phyloP scores from a whole-genome alignment of 495 filamentous ascomycete genomes.

The Rusavskia elegans region DNA sequence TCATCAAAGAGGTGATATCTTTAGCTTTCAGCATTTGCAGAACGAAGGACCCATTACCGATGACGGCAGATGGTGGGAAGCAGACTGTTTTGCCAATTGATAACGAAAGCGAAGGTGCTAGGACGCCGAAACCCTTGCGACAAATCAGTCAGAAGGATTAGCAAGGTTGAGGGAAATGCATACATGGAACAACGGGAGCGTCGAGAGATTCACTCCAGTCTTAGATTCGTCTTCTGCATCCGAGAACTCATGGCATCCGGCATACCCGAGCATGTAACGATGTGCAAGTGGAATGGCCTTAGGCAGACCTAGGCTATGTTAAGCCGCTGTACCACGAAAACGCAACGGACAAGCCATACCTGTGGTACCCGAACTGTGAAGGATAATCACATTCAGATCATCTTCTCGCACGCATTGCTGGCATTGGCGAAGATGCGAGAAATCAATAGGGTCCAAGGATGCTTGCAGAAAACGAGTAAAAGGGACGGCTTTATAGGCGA shows the following conservation, averaged over 20 bases:
- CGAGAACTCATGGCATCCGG: slow-evolving; percentile 20
- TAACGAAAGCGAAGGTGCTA: slow-evolving; percentile 24
- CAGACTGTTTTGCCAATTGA: slow-evolving; percentile 25
- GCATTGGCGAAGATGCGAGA: neutral
- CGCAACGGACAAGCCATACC: neutral
- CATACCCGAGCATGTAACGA: slow-evolving; percentile 24
- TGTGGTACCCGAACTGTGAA: slow-evolving; percentile 33
- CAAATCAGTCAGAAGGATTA: neutral
- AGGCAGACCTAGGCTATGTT: slow-evolving; percentile 15
- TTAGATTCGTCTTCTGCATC: slow-evolving; percentile 9
- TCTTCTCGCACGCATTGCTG: slow-evolving; percentile 6
- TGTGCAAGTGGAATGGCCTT: slow-evolving; percentile 29
- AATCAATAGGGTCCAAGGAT: no score
- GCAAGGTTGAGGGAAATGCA: neutral
- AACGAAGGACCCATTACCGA: slow-evolving; percentile 17
- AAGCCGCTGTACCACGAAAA: no score
- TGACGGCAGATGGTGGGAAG: slow-evolving; percentile 17
- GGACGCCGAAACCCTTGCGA: slow-evolving; percentile 22
- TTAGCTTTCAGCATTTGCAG: slow-evolving; percentile 14
- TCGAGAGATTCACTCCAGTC: slow-evolving; percentile 23
- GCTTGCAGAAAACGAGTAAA: no score
- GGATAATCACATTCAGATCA: slow-evolving; percentile 23
- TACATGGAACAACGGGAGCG: slow-evolving; percentile 26
- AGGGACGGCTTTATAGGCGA: no score
- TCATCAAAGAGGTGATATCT: slow-evolving; percentile 23